phyloP scores from a whole-genome alignment of 768 basidiomycete species.

The Cystofilobasidium capitatum region DNA sequence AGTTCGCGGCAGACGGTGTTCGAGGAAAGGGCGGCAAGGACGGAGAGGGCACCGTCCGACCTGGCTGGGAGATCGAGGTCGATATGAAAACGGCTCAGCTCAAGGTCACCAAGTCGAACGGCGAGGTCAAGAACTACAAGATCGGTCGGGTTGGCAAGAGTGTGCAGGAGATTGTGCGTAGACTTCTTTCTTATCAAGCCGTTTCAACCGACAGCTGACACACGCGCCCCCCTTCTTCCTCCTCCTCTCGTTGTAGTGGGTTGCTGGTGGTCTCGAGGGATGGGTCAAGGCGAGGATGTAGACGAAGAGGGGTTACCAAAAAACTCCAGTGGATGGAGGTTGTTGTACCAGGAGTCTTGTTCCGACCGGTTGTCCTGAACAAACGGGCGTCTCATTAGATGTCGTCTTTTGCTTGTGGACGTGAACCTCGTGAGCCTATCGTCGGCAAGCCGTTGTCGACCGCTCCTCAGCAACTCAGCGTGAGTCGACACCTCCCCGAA shows the following conservation, averaged over 20 bases:
- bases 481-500: neutral
- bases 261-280: slow-evolving; percentile 86
- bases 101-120: slow-evolving; percentile 45
- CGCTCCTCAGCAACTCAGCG: neutral
- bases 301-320: neutral
- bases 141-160: slow-evolving; percentile 77
- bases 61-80: slow-evolving; percentile 56
- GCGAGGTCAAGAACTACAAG: slow-evolving; percentile 50
- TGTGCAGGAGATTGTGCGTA: slow-evolving; percentile 68
- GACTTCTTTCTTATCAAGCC: neutral
- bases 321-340: neutral
- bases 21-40: slow-evolving; percentile 67
- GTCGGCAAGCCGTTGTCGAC: neutral
- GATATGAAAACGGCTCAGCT: slow-evolving; percentile 64
- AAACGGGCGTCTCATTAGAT: no score
- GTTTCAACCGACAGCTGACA: neutral
- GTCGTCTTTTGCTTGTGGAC: no score
- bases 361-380: no score
- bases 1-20: slow-evolving; percentile 61
- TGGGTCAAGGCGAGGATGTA: slow-evolving; percentile 50
- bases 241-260: slow-evolving; percentile 48
- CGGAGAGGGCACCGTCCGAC: slow-evolving; percentile 76
- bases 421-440: no score
- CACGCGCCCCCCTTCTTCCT: no score
- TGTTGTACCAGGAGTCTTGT: neutral